Percentiles rank a stretch among this genome's conserved stretches.
These are phyloP conservation scores for Jatropha multifida DNA, from an alignment of 441 rosid species.

Conservation along the genomic window DNA sequence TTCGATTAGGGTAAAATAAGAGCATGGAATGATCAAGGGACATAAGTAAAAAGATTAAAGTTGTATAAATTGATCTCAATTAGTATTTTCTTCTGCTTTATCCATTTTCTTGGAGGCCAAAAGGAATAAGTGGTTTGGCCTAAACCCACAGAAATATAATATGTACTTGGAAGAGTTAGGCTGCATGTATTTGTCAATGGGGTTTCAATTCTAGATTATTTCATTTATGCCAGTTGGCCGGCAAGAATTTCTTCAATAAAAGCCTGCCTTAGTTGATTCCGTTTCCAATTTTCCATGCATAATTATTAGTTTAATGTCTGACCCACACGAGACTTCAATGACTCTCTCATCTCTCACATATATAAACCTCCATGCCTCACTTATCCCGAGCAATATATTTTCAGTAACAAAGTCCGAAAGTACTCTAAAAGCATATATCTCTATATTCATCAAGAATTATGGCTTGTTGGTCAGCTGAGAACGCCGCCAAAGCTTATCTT, in stretches of 20 bases:
- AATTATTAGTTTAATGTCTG: conserved; percentile 19
- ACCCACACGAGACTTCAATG: background rate
- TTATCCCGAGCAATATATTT: background rate
- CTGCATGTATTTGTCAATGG: conserved; percentile 17
- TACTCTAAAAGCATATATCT: background rate
- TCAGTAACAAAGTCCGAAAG: background rate
- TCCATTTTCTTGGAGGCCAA: conserved; percentile 3
- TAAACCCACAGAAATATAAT: background rate
- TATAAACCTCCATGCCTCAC: background rate
- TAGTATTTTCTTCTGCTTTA: background rate
- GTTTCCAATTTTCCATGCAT: conserved; percentile 3
- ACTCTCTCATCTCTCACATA: background rate
- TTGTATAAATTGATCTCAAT: no score
- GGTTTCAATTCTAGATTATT: background rate
- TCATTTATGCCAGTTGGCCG: conserved; percentile 23
- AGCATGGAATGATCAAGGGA: no score
- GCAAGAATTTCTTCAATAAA: conserved; percentile 14
- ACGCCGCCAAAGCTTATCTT: conserved; percentile 58
- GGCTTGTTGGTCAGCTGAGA: conserved; percentile 53
- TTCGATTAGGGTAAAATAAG: no score
- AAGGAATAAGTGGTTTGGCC: conserved; percentile 5
- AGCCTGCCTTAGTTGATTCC: conserved; percentile 32
- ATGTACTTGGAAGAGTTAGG: background rate
- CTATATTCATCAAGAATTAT: conserved; percentile 1
- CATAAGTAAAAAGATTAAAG: background rate